Conservation (phyloP, 495 filamentous ascomycete species). For the Parathielavia hyrcaniae region DNA sequence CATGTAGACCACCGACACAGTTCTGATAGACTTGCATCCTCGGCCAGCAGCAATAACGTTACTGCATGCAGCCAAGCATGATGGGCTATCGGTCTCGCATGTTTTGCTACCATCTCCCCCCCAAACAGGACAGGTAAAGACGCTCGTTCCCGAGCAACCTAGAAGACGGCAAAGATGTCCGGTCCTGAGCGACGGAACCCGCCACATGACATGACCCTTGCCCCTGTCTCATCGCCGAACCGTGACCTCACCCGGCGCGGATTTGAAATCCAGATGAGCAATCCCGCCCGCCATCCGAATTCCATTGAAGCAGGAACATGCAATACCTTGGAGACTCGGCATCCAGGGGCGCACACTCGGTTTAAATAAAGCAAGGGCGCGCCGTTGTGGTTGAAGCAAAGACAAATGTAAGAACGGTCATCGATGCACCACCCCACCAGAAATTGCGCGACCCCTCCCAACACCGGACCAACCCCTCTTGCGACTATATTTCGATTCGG, state of each 20-base stretch:
- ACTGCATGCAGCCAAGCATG: neutral
- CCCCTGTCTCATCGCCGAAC: neutral
- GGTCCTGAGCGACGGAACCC: neutral
- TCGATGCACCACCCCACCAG: neutral
- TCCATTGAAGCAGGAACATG: conserved; percentile 1
- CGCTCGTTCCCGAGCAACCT: conserved; percentile 2
- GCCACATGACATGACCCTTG: neutral
- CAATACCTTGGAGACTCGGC: neutral
- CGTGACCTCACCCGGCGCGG: neutral
- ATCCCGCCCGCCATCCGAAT: conserved; percentile 8
- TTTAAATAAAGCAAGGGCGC: conserved; percentile 12
- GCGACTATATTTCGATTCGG: no score
- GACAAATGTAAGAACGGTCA: conserved; percentile 8
- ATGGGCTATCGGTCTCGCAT: neutral
- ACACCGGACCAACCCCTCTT: neutral
- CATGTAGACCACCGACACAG: neutral
- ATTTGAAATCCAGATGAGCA: conserved; percentile 17
- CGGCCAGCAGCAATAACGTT: neutral
- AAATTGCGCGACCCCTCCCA: conserved; percentile 7
- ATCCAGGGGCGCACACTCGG: neutral
- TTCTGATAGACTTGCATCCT: neutral
- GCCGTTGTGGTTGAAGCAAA: neutral
- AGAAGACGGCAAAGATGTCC: conserved; percentile 5
- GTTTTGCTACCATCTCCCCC: neutral
- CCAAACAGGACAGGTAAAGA: neutral